Evolutionary conservation across 1,284 basidiomycete genomes (phyloP).

Genomic region (Leccinum huronense): DNA sequence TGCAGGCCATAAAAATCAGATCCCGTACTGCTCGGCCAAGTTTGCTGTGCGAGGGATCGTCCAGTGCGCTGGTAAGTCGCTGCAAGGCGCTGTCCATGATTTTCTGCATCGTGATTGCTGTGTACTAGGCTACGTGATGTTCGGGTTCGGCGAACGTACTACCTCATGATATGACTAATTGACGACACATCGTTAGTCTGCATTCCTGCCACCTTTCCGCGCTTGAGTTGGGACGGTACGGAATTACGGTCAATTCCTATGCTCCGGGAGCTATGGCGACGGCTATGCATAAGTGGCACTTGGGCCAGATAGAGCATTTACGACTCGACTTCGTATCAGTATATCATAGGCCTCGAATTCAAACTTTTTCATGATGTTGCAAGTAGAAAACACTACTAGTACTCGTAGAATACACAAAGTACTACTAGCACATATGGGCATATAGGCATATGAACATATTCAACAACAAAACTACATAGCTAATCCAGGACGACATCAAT

Average conservation of each 20-base stretch:
- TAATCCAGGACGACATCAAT: neutral
- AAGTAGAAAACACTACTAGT: neutral
- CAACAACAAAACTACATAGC: neutral
- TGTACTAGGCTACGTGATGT: conserved; percentile 7
- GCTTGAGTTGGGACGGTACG: conserved; percentile 19
- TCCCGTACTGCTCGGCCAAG: conserved; percentile 40
- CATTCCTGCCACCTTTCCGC: conserved; percentile 11
- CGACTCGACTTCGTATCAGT: too few species aligned
- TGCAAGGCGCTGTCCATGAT: neutral
- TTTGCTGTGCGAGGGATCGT: conserved; percentile 45
- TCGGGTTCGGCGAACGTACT: neutral
- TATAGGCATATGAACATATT: neutral
- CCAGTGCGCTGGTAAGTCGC: conserved; percentile 32
- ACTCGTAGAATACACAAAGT: neutral
- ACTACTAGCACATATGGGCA: neutral
- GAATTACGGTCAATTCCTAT: conserved; percentile 24
- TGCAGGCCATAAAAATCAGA: conserved; percentile 8
- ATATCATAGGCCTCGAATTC: too few species aligned
- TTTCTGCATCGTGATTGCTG: conserved; percentile 2
- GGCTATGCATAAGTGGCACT: conserved; percentile 15
- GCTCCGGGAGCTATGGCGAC: conserved; percentile 26
- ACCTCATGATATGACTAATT: conserved; percentile 4
- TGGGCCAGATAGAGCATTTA: too few species aligned
- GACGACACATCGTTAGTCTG: conserved; percentile 12
- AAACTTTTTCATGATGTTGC: too few species aligned